Evolutionary conservation across 1,284 basidiomycete genomes (phyloP), one percentile per base, ranked within the genome.

Genomic region (Microbotryum silenes-acaulis): DNA sequence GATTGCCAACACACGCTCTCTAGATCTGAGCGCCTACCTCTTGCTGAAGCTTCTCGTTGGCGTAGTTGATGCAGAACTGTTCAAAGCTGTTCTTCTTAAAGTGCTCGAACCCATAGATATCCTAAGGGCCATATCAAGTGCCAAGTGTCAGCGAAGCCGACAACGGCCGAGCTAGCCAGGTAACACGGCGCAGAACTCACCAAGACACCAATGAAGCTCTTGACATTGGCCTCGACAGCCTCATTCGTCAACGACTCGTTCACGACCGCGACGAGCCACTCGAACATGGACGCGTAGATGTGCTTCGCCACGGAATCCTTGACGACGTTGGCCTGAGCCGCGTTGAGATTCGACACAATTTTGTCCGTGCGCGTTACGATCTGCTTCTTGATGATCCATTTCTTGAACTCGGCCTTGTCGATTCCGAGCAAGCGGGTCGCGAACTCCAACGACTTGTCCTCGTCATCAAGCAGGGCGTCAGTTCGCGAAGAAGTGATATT

Each of bases 31-130:
- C 3, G 55, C 72, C 48, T 69, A 89, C 89, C 82, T 94, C 90
- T 75, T 96, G 92, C 71, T 96, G 92, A 42, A 96, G 77, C 75
- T 98, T 97, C 78, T 98, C 96, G 73, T 99, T 98, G 51, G 96
- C 96, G 76, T 97, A 98, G 75, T 99, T 98, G 80, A 99, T 99
- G 76, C 93, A 97, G 78, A 98, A 98, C 78, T 99, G 96, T 77
- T 99, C 96, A 74, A 97, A 98, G 12, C 91, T 96, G 77, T 97
- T 97, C 87, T 93, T 94, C 78, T 94, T 88, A 80, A 94, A 94
- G 76, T 94, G 91, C 76, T 96, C 91, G 69, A 96, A 96, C 23
- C 91, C 92, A 74, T 96, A 94, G 51, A 69, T 69, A 56, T 69
- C 67, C 67, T 68, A 60, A 16, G 9, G 23, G 31, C 14, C 6